Conservation (phyloP, 1,284 basidiomycete species). For the Apiotrichum laibachii region DNA sequence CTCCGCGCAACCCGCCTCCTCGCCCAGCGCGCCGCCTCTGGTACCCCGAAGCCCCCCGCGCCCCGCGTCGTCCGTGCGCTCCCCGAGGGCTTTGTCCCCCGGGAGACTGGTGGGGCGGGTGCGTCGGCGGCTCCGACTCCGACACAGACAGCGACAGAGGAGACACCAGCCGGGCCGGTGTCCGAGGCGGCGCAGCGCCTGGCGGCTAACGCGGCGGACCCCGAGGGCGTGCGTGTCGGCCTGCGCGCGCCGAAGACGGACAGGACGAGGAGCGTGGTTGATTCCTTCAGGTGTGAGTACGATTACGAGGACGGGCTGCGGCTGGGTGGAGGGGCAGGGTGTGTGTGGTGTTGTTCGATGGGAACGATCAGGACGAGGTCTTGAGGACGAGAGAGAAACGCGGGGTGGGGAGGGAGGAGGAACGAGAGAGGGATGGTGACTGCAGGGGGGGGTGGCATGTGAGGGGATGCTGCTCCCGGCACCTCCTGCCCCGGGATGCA, state of each 20-base stretch:
- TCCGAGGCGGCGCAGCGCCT: background rate
- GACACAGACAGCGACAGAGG: background rate
- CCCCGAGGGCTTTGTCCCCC: constrained; percentile 1
- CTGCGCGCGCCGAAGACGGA: constrained; percentile 6
- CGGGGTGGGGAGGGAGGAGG: too few relatives aligned
- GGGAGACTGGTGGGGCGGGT: too few relatives aligned
- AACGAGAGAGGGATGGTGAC: too few relatives aligned
- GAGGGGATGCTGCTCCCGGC: too few relatives aligned
- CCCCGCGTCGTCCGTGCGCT: background rate
- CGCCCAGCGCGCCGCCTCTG: background rate
- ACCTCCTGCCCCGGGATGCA: too few relatives aligned
- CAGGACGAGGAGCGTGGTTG: constrained; percentile 8
- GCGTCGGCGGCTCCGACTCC: background rate
- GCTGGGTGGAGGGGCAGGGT: background rate
- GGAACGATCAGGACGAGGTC: too few relatives aligned
- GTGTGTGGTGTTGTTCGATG: background rate
- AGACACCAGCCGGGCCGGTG: too few relatives aligned
- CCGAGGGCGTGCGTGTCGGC: background rate
- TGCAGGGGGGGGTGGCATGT: too few relatives aligned
- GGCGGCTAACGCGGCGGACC: background rate
- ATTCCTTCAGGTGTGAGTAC: constrained; percentile 15
- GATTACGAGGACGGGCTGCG: background rate
- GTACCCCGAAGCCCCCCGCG: background rate
- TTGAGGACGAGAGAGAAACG: too few relatives aligned
- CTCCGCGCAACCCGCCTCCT: background rate